Evolutionary conservation across 352 stramenopile species (phyloP).

Genomic region (Phytopythium oedochilum): DNA sequence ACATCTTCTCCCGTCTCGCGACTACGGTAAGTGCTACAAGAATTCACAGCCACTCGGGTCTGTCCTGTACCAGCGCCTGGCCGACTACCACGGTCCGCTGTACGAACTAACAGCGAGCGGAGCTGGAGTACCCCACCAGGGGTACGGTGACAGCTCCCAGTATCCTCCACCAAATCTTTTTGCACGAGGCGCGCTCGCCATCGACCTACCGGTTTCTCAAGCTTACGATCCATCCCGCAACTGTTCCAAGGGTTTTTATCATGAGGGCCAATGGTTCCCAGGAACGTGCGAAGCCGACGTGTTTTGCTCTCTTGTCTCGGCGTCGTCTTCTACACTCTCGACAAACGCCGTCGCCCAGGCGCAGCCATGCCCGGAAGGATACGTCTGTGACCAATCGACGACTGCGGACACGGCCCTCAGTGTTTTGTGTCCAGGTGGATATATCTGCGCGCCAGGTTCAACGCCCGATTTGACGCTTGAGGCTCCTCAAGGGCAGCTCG

Average conservation of each 20-base stretch:
- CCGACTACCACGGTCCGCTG: slow-evolving; percentile 92
- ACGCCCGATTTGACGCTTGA: slow-evolving; percentile 91
- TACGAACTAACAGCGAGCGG: slow-evolving; percentile 89
- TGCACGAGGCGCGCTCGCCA: slow-evolving; percentile 77
- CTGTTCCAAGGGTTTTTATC: slow-evolving; percentile 92
- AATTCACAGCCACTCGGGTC: slow-evolving; percentile 88
- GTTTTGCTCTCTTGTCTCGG: slow-evolving; percentile 74
- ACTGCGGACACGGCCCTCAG: slow-evolving; percentile 72
- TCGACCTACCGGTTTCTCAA: slow-evolving; percentile 82
- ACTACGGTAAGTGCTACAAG: slow-evolving; percentile 90
- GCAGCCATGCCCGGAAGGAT: slow-evolving; percentile 92
- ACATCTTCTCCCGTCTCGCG: slow-evolving; percentile 83
- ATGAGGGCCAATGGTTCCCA: slow-evolving; percentile 89
- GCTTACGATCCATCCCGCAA: slow-evolving; percentile 89
- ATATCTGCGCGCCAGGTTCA: slow-evolving; percentile 92
- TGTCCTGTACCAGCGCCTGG: slow-evolving; percentile 92
- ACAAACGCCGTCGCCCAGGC: slow-evolving; percentile 62
- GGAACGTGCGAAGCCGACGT: slow-evolving; percentile 96
- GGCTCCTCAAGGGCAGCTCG: slow-evolving; percentile 86
- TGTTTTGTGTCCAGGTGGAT: slow-evolving; percentile 87
- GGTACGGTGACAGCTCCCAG: slow-evolving; percentile 86
- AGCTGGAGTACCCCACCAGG: slow-evolving; percentile 82
- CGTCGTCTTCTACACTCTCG: slow-evolving; percentile 8
- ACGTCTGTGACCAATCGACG: slow-evolving; percentile 92
- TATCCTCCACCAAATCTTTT: slow-evolving; percentile 81